Percentiles rank a stretch among this genome's conserved stretches.
Conservation (phyloP, 2,329 filamentous ascomycete species). For the Cytospora paraplurivora region DNA sequence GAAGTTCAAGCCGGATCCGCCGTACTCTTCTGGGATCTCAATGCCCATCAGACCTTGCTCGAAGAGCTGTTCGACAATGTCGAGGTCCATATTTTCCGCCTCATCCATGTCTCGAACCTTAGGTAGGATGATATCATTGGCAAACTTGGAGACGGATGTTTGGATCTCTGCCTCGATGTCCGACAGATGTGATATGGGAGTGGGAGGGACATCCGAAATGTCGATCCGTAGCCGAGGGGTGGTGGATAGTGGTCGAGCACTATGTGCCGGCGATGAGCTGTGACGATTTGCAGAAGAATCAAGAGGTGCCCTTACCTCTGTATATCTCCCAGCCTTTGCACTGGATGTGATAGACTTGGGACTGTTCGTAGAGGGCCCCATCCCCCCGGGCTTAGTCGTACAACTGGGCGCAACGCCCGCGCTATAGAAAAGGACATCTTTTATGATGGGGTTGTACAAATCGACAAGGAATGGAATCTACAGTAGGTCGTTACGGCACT, state of each 20-base stretch:
- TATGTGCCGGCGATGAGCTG: slow-evolving; percentile 29
- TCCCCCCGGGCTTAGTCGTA: slow-evolving; percentile 48
- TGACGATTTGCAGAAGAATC: slow-evolving; percentile 7
- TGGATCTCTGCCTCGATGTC: slow-evolving; percentile 89
- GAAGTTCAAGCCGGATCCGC: slow-evolving; percentile 98
- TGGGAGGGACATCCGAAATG: slow-evolving; percentile 79
- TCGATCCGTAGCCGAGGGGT: slow-evolving; percentile 60
- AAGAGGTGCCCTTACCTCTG: slow-evolving; percentile 38
- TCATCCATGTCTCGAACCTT: slow-evolving; percentile 98
- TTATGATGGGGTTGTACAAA: slow-evolving; percentile 17
- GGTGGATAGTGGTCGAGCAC: slow-evolving; percentile 60
- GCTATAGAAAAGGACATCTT: slow-evolving; percentile 53
- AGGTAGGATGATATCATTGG: slow-evolving; percentile 82
- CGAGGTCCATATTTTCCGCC: slow-evolving; percentile 87
- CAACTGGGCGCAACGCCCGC: slow-evolving; percentile 53
- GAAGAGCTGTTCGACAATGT: slow-evolving; percentile 87
- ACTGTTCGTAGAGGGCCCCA: slow-evolving; percentile 36
- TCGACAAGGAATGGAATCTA: background rate
- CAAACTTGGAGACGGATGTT: slow-evolving; percentile 88
- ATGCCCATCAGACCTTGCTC: slow-evolving; percentile 97
- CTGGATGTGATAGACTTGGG: slow-evolving; percentile 33
- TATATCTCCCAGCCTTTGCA: slow-evolving; percentile 28
- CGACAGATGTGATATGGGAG: slow-evolving; percentile 89
- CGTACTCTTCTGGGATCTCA: slow-evolving; percentile 96
- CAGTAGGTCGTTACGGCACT: background rate